phyloP scores from a whole-genome alignment of 441 rosid species.

The Croton laevigatus region DNA sequence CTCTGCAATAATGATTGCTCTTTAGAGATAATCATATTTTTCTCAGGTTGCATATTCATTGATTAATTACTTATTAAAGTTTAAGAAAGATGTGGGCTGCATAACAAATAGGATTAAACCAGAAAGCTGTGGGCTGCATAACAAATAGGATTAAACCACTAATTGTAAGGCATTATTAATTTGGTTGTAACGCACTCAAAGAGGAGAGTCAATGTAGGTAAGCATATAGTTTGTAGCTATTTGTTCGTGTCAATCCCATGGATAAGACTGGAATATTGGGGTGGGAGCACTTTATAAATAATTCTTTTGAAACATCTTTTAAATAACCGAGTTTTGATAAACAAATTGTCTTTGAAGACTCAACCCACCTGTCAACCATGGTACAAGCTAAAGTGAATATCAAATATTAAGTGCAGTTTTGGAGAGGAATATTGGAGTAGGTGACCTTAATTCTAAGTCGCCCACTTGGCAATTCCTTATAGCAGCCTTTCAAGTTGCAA shows the following conservation, averaged over 20 bases:
- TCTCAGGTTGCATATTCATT: background rate
- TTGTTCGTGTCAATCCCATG: conserved; percentile 6
- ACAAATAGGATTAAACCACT: conserved; percentile 15
- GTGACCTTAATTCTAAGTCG: conserved; percentile 19
- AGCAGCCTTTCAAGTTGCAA: background rate
- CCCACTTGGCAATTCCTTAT: conserved; percentile 31
- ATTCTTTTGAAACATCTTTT: too few relatives aligned
- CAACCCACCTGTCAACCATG: background rate
- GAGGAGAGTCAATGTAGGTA: background rate
- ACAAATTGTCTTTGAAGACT: background rate
- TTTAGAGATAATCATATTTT: background rate
- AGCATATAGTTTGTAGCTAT: background rate
- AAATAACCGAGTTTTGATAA: too few relatives aligned
- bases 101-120: too few relatives aligned
- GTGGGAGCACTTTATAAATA: conserved; percentile 20
- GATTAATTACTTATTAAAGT: background rate
- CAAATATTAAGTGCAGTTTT: background rate
- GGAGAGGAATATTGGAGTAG: conserved; percentile 24
- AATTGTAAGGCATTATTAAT: background rate
- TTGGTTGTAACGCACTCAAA: conserved; percentile 30
- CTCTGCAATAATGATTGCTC: background rate
- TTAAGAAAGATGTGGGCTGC: too few relatives aligned
- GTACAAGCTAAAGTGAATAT: background rate
- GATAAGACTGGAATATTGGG: conserved; percentile 23
- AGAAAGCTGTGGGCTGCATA: conserved; percentile 16